phyloP scores from a whole-genome alignment of 208 protist genomes.

The Acanthamoeba lenticulata region DNA sequence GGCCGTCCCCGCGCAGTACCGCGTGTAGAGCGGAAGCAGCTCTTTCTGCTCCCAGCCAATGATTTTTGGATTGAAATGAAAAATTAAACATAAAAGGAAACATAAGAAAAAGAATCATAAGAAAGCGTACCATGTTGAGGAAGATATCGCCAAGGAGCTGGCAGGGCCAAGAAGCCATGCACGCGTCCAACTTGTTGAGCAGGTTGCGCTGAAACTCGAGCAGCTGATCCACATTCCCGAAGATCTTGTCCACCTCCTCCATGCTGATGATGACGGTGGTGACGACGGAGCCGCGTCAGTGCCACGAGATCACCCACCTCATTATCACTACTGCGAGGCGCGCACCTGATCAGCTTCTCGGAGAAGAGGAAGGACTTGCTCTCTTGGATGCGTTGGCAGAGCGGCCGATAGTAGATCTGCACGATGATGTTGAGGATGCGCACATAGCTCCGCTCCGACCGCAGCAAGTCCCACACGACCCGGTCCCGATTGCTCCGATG shows the following conservation, averaged over 20 bases:
- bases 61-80: neutral
- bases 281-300: neutral
- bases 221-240: slow-evolving; percentile 42
- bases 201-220: slow-evolving; percentile 42
- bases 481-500: neutral
- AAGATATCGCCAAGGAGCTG: slow-evolving; percentile 36
- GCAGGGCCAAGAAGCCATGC: slow-evolving; percentile 1
- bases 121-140: slow-evolving; percentile 9
- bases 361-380: slow-evolving; percentile 50
- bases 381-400: neutral
- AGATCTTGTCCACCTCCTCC: slow-evolving; percentile 21
- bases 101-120: neutral
- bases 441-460: slow-evolving; percentile 26
- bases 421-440: slow-evolving; percentile 59
- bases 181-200: slow-evolving; percentile 12
- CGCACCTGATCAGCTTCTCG: slow-evolving; percentile 24
- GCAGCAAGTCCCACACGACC: slow-evolving; percentile 36
- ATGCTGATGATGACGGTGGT: neutral
- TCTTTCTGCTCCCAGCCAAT: too few relatives aligned
- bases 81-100: neutral
- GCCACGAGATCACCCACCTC: neutral
- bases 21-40: slow-evolving; percentile 36
- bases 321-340: neutral
- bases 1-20: slow-evolving; percentile 5
- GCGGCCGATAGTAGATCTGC: neutral